Conservation (phyloP, 2,329 filamentous ascomycete genomes). For the Diaporthe eres region DNA sequence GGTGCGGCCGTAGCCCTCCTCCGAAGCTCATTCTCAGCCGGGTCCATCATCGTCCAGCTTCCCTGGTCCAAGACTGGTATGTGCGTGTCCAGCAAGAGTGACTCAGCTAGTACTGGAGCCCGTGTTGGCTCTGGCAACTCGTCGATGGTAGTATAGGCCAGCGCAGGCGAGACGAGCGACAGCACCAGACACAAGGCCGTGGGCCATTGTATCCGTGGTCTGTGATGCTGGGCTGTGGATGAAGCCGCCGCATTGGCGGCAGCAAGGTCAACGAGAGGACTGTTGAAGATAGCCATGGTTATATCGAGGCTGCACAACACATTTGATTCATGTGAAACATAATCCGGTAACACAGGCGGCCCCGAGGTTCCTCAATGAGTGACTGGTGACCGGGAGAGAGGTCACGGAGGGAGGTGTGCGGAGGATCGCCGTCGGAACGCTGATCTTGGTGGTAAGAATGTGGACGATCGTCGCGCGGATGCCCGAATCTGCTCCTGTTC, state of each 20-base stretch:
- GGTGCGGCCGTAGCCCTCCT: slow-evolving; percentile 38
- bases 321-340: slow-evolving; percentile 47
- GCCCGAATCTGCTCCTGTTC: slow-evolving; percentile 14
- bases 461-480: slow-evolving; percentile 24
- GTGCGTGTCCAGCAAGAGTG: slow-evolving; percentile 54
- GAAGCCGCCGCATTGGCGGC: not conserved
- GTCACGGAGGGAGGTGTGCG: slow-evolving; percentile 7
- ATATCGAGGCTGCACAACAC: slow-evolving; percentile 46
- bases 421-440: slow-evolving; percentile 10
- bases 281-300: slow-evolving; percentile 45
- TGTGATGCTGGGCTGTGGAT: slow-evolving; percentile 35
- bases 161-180: slow-evolving; percentile 46
- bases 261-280: slow-evolving; percentile 27
- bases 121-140: slow-evolving; percentile 45
- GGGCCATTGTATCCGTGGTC: slow-evolving; percentile 49
- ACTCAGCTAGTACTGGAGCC: slow-evolving; percentile 48
- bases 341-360: slow-evolving; percentile 42
- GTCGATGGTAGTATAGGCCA: slow-evolving; percentile 43
- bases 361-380: slow-evolving; percentile 33
- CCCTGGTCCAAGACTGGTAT: slow-evolving; percentile 52
- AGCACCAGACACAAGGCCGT: slow-evolving; percentile 43
- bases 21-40: slow-evolving; percentile 50
- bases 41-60: slow-evolving; percentile 55
- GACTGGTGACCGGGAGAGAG: slow-evolving; percentile 31
- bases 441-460: slow-evolving; percentile 18